phyloP scores from a whole-genome alignment of 1,284 basidiomycete species.

The Albatrellus sp. region DNA sequence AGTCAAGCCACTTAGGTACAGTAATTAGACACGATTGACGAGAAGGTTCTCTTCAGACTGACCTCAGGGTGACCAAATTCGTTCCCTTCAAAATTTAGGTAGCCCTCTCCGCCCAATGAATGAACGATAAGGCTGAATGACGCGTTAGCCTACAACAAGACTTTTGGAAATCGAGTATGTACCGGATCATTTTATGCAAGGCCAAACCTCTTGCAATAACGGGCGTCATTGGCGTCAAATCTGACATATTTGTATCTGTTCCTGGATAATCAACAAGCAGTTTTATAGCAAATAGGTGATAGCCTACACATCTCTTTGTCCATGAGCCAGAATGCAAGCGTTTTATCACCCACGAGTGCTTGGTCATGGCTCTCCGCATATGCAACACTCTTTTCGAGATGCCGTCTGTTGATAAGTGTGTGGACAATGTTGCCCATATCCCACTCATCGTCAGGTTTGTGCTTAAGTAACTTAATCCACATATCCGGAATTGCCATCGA shows the following conservation, averaged over 20 bases:
- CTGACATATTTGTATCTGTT: slow-evolving; percentile 91
- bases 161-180: slow-evolving; percentile 11
- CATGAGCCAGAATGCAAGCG: slow-evolving; percentile 98
- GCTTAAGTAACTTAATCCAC: slow-evolving; percentile 99
- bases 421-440: slow-evolving; percentile 80
- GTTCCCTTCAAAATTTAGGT: slow-evolving; percentile 97
- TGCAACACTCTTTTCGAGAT: slow-evolving; percentile 86
- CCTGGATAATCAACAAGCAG: slow-evolving; percentile 19
- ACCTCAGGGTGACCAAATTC: slow-evolving; percentile 97
- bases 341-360: slow-evolving; percentile 96
- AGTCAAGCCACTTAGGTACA: slow-evolving; percentile 84
- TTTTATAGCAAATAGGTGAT: neutral
- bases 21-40: slow-evolving; percentile 1
- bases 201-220: slow-evolving; percentile 83
- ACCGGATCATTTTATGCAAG: slow-evolving; percentile 98
- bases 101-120: slow-evolving; percentile 90
- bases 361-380: slow-evolving; percentile 98
- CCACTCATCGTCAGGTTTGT: slow-evolving; percentile 83
- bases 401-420: slow-evolving; percentile 83
- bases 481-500: slow-evolving; percentile 99
- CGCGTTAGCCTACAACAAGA: slow-evolving; percentile 1
- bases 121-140: slow-evolving; percentile 71
- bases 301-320: slow-evolving; percentile 96
- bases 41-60: slow-evolving; percentile 10
- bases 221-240: slow-evolving; percentile 76